These are phyloP conservation scores for Puccinia horiana DNA, from an alignment of 1,284 basidiomycete genomes.

Conservation along the genomic window DNA sequence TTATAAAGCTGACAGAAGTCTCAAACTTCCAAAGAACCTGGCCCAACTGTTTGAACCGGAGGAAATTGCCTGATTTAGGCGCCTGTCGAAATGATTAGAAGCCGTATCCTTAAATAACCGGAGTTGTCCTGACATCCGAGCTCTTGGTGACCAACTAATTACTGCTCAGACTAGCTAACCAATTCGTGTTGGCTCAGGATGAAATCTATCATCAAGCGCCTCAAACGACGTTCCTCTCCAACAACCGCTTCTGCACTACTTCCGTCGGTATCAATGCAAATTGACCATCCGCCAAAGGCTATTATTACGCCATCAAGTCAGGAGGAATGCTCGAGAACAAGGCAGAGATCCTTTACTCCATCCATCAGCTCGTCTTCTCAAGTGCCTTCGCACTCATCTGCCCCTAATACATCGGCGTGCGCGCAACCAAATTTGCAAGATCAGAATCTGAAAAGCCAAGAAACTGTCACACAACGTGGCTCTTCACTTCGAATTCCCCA, in stretches of 20 bases:
- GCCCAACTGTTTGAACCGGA: too few species aligned
- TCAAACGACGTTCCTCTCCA: slow-evolving; percentile 23
- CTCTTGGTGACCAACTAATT: too few species aligned
- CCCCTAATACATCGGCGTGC: neutral
- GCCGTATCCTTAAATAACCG: neutral
- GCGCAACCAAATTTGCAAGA: neutral
- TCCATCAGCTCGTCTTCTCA: neutral
- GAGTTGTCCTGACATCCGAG: neutral
- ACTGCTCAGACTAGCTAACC: neutral
- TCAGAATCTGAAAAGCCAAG: neutral
- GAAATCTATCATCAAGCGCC: slow-evolving; percentile 27
- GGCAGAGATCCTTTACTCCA: neutral
- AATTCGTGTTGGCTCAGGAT: neutral
- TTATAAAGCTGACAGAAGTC: neutral
- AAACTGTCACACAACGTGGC: neutral
- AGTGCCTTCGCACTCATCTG: neutral
- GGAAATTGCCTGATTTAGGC: too few species aligned
- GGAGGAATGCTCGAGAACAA: neutral
- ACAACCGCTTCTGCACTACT: slow-evolving; percentile 14
- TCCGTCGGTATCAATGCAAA: neutral
- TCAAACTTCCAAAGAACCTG: too few species aligned
- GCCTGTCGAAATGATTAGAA: too few species aligned
- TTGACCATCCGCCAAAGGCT: neutral
- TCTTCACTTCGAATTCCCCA: neutral
- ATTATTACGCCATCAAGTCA: neutral